Percentiles rank a stretch among this genome's conserved stretches.
phyloP scores from a whole-genome alignment of 148 eudicot genomes.

The Cornus controversa region DNA sequence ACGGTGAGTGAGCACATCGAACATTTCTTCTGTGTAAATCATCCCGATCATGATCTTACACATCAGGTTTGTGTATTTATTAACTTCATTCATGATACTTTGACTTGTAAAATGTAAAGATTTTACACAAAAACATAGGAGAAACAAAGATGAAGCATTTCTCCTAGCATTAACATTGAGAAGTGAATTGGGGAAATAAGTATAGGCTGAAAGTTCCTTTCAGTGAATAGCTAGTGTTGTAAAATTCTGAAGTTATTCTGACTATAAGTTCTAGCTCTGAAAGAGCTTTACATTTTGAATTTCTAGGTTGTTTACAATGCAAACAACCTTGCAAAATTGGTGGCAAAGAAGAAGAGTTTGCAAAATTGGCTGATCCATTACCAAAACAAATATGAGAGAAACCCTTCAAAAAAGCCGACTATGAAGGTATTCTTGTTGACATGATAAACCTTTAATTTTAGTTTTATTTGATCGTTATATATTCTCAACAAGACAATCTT shows the following conservation, averaged over 20 bases:
- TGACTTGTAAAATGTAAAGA: background rate
- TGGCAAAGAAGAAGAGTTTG: slow-evolving; percentile 67
- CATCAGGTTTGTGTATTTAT: slow-evolving; percentile 65
- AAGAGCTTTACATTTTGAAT: background rate
- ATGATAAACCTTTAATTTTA: background rate
- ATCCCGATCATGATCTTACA: slow-evolving; percentile 80
- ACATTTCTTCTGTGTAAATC: slow-evolving; percentile 96
- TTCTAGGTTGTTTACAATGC: slow-evolving; percentile 86
- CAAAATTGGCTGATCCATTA: slow-evolving; percentile 78
- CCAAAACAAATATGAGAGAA: slow-evolving; percentile 74
- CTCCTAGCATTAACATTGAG: background rate
- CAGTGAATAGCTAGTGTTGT: background rate
- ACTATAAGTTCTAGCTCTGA: background rate
- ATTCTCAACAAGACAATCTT: background rate
- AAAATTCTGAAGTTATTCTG: background rate
- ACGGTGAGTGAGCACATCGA: slow-evolving; percentile 92
- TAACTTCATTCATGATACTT: background rate
- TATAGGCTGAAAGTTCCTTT: background rate
- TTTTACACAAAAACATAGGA: background rate
- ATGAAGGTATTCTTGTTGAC: slow-evolving; percentile 55
- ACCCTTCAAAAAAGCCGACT: slow-evolving; percentile 58
- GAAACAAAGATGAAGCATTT: background rate
- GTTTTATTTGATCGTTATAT: too few relatives aligned
- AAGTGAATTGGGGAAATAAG: background rate
- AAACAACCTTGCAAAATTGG: slow-evolving; percentile 75